These are phyloP conservation scores for Cadophora luteo-olivacea DNA, from an alignment of 2,329 filamentous ascomycete genomes.

Conservation along the genomic window DNA sequence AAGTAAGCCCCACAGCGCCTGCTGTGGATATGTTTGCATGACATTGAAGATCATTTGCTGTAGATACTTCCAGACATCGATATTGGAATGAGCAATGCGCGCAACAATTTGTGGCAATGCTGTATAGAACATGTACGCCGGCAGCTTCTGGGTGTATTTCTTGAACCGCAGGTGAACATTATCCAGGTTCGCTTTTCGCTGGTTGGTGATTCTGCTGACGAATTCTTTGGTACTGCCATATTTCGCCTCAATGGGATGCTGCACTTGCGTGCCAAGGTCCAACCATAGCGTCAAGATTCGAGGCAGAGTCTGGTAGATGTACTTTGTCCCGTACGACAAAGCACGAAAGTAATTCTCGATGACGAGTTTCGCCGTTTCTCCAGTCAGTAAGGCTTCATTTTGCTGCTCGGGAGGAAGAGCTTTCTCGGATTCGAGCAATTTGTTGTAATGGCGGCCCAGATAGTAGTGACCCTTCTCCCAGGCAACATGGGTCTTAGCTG, in stretches of 20 bases:
- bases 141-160: constrained; percentile 77
- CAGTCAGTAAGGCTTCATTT: constrained; percentile 75
- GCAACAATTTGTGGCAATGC: constrained; percentile 92
- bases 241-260: constrained; percentile 61
- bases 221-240: constrained; percentile 51
- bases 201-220: constrained; percentile 58
- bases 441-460: constrained; percentile 96
- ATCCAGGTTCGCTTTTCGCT: constrained; percentile 70
- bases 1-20: constrained; percentile 89
- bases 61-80: constrained; percentile 77
- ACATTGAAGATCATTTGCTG: constrained; percentile 84
- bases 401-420: constrained; percentile 78
- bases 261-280: constrained; percentile 80
- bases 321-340: constrained; percentile 88
- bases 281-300: constrained; percentile 94
- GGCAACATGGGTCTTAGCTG: constrained; percentile 69
- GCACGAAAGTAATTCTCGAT: constrained; percentile 94
- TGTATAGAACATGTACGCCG: constrained; percentile 80
- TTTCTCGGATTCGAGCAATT: constrained; percentile 89
- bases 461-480: constrained; percentile 99
- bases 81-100: constrained; percentile 88
- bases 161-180: constrained; percentile 76
- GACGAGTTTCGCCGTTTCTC: constrained; percentile 85
- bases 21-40: constrained; percentile 85
- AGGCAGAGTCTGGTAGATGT: constrained; percentile 92